These are phyloP conservation scores for Globisporangium rhizosaccharum DNA, from an alignment of 352 stramenopile genomes.

Conservation along the genomic window DNA sequence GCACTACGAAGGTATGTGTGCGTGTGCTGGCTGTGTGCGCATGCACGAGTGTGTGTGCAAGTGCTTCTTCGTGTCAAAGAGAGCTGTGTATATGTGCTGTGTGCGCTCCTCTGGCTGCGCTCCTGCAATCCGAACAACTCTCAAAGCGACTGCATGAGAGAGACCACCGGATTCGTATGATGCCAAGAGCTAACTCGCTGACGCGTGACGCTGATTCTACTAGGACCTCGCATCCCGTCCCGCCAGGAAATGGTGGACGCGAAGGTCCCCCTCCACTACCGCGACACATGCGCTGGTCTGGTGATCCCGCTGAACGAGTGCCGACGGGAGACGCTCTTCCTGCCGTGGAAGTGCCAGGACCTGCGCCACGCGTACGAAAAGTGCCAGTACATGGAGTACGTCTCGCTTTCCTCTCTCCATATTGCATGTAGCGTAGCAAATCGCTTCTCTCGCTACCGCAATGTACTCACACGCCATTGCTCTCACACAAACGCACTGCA, in stretches of 20 bases:
- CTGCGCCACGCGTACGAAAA: constrained; percentile 98
- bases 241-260: constrained; percentile 93
- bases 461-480: background rate
- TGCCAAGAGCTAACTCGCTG: background rate
- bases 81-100: too few species aligned
- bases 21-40: constrained; percentile 3
- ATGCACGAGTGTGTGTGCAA: background rate
- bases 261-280: constrained; percentile 91
- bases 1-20: constrained; percentile 55
- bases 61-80: too few species aligned
- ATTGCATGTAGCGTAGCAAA: background rate
- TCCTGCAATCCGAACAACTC: too few species aligned
- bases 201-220: background rate
- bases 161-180: too few species aligned
- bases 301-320: constrained; percentile 95
- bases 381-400: constrained; percentile 94
- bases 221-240: constrained; percentile 69
- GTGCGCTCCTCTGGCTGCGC: too few species aligned
- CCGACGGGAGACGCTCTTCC: constrained; percentile 91
- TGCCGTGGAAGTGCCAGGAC: constrained; percentile 95
- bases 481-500: constrained; percentile 7
- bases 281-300: constrained; percentile 94
- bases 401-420: background rate
- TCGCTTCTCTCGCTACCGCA: background rate
- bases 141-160: too few species aligned